Base-by-base conservation (phyloP, 371 early-diverging fungal species). In the Rhizomucor pusillus region DNA sequence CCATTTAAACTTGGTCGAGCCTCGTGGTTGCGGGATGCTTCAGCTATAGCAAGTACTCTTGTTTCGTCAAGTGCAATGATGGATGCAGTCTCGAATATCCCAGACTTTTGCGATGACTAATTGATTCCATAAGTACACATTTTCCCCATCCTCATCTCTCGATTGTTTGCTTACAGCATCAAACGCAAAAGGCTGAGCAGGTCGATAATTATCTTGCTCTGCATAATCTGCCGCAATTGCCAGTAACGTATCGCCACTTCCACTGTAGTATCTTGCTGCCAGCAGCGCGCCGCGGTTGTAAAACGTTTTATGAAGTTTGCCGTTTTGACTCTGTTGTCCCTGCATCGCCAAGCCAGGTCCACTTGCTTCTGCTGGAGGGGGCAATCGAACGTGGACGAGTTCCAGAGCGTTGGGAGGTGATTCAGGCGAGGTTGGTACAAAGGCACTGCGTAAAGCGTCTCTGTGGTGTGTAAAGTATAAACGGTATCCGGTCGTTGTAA, bases 1-100 rank as follows among this genome's bases (percentile, higher is more conserved):
- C 91, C 91, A 18, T 65, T 70, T 5, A 64, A 37, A 6, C 35
- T 39, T 52, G 57, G 5, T 57, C 45, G 10, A 56, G 61, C 41
- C 41, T 41, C 5, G 25, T 7, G 44, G n/a, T 13, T 57, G 44
- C n/a, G 50, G 16, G 9, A 52, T 49, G 54, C 51, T 63, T 92
- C 93, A 1, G 85, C 77, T 58, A 93, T 86, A n/a, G 81, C 84
- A 85, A 88, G 91, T 12, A 87, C 82, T 54, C 86, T 86, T n/a
- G n/a, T 14, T 24, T 93, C 92, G 29, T 89, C 86, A 25, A 85
- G 48, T n/a, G 64, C 72, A n/a, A 67, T 40, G 0, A 57, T 25
- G n/a, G 54, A 43, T n/a, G 43, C 43, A 2, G 57, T 62, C 43
- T 56, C 52, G 59, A 60, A 46, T 5, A 57, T 46, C 5, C 56